These are phyloP conservation scores for Stygiomarasmius scandens DNA, from an alignment of 1,284 basidiomycete species.

Conservation along the genomic window DNA sequence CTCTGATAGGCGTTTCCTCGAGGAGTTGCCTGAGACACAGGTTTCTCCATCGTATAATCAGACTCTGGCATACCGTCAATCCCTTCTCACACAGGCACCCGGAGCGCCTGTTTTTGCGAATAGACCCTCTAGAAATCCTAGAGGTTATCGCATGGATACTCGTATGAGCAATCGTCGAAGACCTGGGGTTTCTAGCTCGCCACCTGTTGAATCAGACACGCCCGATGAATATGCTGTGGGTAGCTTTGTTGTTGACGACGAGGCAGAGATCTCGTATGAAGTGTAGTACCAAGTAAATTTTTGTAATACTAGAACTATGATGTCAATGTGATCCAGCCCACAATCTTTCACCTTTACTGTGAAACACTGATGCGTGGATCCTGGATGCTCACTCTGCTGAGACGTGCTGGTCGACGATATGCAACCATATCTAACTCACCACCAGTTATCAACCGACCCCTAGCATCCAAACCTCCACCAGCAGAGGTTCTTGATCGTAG, in stretches of 20 bases:
- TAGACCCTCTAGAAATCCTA: slow-evolving; percentile 42
- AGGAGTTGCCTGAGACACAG: slow-evolving; percentile 71
- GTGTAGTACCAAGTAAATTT: not conserved
- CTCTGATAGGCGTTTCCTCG: slow-evolving; percentile 70
- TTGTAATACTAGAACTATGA: no score
- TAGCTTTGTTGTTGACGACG: slow-evolving; percentile 79
- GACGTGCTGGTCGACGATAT: not conserved
- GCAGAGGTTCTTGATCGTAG: not conserved
- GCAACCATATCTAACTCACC: slow-evolving; percentile 11
- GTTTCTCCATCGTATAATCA: slow-evolving; percentile 78
- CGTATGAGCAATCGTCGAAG: slow-evolving; percentile 28
- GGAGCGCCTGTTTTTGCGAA: slow-evolving; percentile 56
- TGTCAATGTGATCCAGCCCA: no score
- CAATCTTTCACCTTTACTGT: no score
- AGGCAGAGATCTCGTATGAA: slow-evolving; percentile 46
- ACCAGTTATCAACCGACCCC: slow-evolving; percentile 3
- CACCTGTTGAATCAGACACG: slow-evolving; percentile 48
- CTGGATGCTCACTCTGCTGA: not conserved
- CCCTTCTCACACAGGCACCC: slow-evolving; percentile 71
- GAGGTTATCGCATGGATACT: slow-evolving; percentile 38
- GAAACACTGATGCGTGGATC: no score
- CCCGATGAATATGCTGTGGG: slow-evolving; percentile 69
- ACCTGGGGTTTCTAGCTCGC: slow-evolving; percentile 59
- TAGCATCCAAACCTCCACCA: not conserved
- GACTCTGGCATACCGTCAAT: slow-evolving; percentile 62